These are phyloP conservation scores for Colletotrichum acutatum DNA, from an alignment of 2,329 filamentous ascomycete species.

Conservation along the genomic window DNA sequence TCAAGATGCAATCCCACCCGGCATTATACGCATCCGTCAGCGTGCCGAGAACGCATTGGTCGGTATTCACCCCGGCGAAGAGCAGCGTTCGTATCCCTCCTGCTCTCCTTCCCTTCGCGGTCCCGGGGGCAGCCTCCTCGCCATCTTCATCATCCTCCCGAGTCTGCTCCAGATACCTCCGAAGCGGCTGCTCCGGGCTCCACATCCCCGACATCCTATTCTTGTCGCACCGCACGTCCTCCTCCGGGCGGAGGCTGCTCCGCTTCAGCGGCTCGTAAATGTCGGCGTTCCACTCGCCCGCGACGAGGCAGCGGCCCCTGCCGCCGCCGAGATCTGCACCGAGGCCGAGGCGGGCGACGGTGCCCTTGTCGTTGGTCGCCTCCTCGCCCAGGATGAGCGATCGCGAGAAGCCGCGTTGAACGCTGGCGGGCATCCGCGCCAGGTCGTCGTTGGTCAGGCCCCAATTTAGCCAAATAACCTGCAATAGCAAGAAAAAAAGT, in stretches of 20 bases:
- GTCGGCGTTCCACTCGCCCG: slow-evolving; percentile 66
- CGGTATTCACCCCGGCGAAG: slow-evolving; percentile 70
- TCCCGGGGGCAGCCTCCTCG: neutral
- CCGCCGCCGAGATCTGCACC: slow-evolving; percentile 59
- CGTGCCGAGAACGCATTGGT: slow-evolving; percentile 69
- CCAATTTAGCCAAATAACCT: slow-evolving; percentile 67
- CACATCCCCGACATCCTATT: slow-evolving; percentile 69
- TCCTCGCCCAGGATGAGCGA: slow-evolving; percentile 42
- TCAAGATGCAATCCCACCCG: slow-evolving; percentile 46
- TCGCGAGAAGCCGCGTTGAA: slow-evolving; percentile 59
- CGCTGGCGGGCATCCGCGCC: slow-evolving; percentile 58
- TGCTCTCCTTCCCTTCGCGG: slow-evolving; percentile 39
- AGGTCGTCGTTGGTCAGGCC: slow-evolving; percentile 65
- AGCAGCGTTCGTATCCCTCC: slow-evolving; percentile 57
- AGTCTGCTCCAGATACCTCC: slow-evolving; percentile 47
- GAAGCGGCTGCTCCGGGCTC: slow-evolving; percentile 54
- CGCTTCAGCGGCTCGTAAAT: slow-evolving; percentile 58
- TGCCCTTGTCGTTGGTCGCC: slow-evolving; percentile 18
- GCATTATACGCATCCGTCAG: slow-evolving; percentile 65
- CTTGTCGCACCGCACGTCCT: slow-evolving; percentile 65
- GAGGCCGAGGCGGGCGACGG: slow-evolving; percentile 45
- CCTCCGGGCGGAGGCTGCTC: slow-evolving; percentile 43
- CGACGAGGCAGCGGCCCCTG: slow-evolving; percentile 58
- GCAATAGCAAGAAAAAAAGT: slow-evolving; percentile 5
- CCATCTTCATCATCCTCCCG: neutral